phyloP scores from a whole-genome alignment of 2,329 filamentous ascomycete species.

The Apiospora kogelbergensis region DNA sequence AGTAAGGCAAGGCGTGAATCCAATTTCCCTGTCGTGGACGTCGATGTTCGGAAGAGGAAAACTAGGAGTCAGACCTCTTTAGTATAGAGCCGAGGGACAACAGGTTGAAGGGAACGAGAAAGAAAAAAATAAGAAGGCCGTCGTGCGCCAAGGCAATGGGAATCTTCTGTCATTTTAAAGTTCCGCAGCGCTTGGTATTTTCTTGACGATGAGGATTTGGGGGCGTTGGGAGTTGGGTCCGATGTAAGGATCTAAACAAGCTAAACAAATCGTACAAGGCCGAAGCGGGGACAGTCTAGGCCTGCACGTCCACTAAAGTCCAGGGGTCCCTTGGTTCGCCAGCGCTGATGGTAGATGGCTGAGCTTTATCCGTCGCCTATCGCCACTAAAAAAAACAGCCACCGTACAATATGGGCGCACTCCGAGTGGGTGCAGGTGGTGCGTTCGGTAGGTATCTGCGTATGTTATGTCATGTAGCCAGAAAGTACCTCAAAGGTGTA shows the following conservation, averaged over 20 bases:
- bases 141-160: conserved; percentile 8
- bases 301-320: background rate
- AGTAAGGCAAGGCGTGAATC: background rate
- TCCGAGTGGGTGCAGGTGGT: background rate
- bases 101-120: background rate
- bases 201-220: conserved; percentile 8
- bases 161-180: conserved; percentile 11
- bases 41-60: background rate
- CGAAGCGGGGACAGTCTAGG: conserved; percentile 2
- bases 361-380: background rate
- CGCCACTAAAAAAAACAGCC: background rate
- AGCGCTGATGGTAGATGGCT: background rate
- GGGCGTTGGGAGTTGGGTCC: background rate
- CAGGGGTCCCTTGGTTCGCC: background rate
- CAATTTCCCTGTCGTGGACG: background rate
- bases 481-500: conserved; percentile 1
- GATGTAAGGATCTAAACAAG: conserved; percentile 7
- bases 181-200: conserved; percentile 2
- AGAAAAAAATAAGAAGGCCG: background rate
- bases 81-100: background rate
- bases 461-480: background rate
- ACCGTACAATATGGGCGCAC: background rate
- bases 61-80: background rate
- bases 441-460: background rate
- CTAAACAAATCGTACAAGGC: conserved; percentile 5